phyloP scores from a whole-genome alignment of 2,329 filamentous ascomycete species.

The Pseudogymnoascus sp. region DNA sequence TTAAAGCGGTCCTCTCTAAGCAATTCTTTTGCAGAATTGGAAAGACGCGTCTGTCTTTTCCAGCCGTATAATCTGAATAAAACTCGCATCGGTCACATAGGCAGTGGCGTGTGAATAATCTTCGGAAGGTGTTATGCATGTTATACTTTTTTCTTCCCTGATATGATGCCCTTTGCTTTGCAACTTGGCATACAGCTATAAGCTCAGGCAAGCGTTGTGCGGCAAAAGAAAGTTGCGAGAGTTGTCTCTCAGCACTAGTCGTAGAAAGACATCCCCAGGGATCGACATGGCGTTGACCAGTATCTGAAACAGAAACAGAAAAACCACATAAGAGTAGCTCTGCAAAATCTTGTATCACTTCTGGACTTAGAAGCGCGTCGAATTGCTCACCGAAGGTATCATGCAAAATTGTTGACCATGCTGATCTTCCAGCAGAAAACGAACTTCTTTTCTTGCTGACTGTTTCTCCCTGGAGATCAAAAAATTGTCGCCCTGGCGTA shows the following conservation, averaged over 20 bases:
- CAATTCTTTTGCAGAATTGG: background rate
- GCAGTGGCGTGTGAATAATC: background rate
- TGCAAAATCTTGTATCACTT: background rate
- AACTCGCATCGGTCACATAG: background rate
- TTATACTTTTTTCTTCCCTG: background rate
- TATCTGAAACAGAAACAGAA: background rate
- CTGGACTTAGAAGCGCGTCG: background rate
- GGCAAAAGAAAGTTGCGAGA: background rate
- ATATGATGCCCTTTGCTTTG: background rate
- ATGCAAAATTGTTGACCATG: background rate
- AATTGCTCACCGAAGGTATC: background rate
- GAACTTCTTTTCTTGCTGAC: background rate
- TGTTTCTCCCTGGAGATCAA: background rate
- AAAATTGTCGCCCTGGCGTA: background rate
- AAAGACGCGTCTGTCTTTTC: background rate
- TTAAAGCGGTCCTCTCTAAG: background rate
- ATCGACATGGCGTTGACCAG: background rate
- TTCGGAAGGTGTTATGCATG: background rate
- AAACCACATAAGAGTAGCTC: background rate
- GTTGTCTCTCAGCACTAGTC: background rate
- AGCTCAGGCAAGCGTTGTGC: background rate
- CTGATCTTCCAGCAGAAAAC: background rate
- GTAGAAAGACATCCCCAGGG: background rate
- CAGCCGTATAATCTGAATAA: background rate
- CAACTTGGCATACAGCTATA: background rate